A percentile compares a stretch with the other conserved stretches of the same genome.
These are phyloP conservation scores for Fusarium burgessii DNA, from an alignment of 2,329 filamentous ascomycete species.

Conservation along the genomic window DNA sequence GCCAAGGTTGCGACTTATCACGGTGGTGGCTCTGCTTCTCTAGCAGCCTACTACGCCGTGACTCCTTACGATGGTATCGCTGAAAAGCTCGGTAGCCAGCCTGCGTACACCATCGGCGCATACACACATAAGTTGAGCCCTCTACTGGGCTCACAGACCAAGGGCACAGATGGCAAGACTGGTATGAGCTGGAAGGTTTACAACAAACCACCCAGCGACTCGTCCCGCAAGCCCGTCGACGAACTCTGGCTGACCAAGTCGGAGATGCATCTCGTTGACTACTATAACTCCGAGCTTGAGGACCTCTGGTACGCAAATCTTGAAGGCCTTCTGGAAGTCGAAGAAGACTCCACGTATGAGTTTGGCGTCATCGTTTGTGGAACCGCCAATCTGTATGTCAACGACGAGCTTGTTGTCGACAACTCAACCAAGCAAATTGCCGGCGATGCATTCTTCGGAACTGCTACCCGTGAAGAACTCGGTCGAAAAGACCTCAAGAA, in stretches of 20 bases:
- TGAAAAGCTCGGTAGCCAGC: slow-evolving; percentile 58
- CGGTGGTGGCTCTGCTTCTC: slow-evolving; percentile 74
- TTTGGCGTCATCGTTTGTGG: slow-evolving; percentile 75
- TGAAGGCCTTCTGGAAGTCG: slow-evolving; percentile 69
- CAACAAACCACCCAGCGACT: slow-evolving; percentile 65
- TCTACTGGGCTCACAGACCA: slow-evolving; percentile 65
- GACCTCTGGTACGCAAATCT: slow-evolving; percentile 71
- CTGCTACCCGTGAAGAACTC: slow-evolving; percentile 72
- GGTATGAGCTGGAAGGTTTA: slow-evolving; percentile 74
- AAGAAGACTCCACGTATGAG: slow-evolving; percentile 71
- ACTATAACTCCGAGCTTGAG: slow-evolving; percentile 64
- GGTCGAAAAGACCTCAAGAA: slow-evolving; percentile 68
- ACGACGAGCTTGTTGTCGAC: slow-evolving; percentile 72
- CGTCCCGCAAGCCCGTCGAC: slow-evolving; percentile 63
- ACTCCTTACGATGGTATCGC: slow-evolving; percentile 79
- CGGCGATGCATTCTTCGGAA: slow-evolving; percentile 74
- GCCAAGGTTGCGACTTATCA: slow-evolving; percentile 68
- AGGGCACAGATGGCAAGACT: slow-evolving; percentile 62
- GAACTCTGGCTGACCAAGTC: slow-evolving; percentile 61
- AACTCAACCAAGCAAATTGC: slow-evolving; percentile 72
- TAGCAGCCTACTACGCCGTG: slow-evolving; percentile 73
- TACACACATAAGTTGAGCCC: slow-evolving; percentile 75
- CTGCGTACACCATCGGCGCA: slow-evolving; percentile 68
- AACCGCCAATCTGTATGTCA: slow-evolving; percentile 73
- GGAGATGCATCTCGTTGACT: slow-evolving; percentile 63